A percentile compares a stretch with the other conserved stretches of the same genome.
phyloP scores from a whole-genome alignment of 2,329 filamentous ascomycete genomes.

The Calcarisporium arbuscula region DNA sequence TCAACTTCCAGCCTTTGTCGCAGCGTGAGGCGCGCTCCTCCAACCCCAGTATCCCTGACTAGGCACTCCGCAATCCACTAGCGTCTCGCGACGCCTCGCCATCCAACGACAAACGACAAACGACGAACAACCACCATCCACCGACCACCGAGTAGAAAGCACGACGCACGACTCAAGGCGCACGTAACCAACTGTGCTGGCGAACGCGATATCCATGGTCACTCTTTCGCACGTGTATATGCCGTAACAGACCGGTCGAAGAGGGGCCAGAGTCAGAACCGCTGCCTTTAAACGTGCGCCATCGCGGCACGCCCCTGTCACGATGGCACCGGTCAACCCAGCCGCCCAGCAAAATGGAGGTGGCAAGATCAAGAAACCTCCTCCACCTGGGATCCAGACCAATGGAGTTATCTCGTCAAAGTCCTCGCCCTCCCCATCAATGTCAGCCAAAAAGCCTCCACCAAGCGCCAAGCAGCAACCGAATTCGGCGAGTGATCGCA shows the following conservation, averaged over 20 bases:
- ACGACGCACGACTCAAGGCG: too few relatives aligned
- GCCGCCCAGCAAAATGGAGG: conserved; percentile 38
- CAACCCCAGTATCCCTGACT: conserved; percentile 4
- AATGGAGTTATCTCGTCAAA: conserved; percentile 54
- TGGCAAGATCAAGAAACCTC: conserved; percentile 62
- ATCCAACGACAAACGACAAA: conserved; percentile 8
- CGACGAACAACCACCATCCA: neutral
- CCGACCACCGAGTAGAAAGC: conserved; percentile 7
- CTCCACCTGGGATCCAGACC: conserved; percentile 59
- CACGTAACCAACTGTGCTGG: too few relatives aligned
- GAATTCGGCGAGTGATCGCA: conserved; percentile 27
- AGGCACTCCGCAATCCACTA: conserved; percentile 13
- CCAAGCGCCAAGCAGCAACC: conserved; percentile 34
- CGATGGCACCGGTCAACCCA: conserved; percentile 52
- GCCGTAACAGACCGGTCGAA: conserved; percentile 8
- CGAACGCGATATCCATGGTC: conserved; percentile 14
- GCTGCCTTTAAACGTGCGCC: conserved; percentile 5
- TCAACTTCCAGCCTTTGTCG: too few relatives aligned
- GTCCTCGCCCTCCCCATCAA: conserved; percentile 53
- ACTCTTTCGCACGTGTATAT: conserved; percentile 5
- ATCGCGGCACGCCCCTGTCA: conserved; percentile 19
- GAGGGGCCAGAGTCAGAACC: conserved; percentile 9
- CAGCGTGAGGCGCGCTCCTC: too few relatives aligned
- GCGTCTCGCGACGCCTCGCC: conserved; percentile 13
- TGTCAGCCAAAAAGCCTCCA: conserved; percentile 50